Conservation (phyloP, 2,329 filamentous ascomycete species). For the Calonectria leucothoes region DNA sequence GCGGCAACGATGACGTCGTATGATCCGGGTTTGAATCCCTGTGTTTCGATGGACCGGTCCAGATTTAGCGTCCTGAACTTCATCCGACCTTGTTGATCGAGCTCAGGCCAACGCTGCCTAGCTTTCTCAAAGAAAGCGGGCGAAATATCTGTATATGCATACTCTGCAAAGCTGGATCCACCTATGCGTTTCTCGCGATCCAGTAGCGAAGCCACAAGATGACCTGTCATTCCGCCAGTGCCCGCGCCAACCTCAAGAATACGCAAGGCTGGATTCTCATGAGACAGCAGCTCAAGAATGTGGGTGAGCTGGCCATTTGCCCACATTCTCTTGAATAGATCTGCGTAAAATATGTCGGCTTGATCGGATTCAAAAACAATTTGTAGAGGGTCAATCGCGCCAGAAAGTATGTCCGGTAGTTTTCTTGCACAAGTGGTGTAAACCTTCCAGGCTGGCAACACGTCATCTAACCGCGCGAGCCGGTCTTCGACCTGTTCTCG, state of each 20-base stretch:
- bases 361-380: neutral
- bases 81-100: too few relatives aligned
- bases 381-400: neutral
- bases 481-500: too few relatives aligned
- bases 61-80: neutral
- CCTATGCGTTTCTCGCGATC: neutral
- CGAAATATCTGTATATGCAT: neutral
- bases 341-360: too few relatives aligned
- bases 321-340: too few relatives aligned
- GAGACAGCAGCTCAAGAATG: neutral
- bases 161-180: neutral
- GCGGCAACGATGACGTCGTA: neutral
- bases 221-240: neutral
- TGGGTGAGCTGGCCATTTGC: too few relatives aligned
- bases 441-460: too few relatives aligned
- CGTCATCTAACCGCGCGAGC: too few relatives aligned
- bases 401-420: neutral
- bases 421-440: too few relatives aligned
- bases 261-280: neutral
- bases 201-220: neutral
- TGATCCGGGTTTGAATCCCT: neutral
- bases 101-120: too few relatives aligned
- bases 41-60: neutral
- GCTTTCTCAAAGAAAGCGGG: neutral
- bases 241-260: neutral